These are phyloP conservation scores for Trichosporon faecale DNA, from an alignment of 1,284 basidiomycete species.

Conservation along the genomic window DNA sequence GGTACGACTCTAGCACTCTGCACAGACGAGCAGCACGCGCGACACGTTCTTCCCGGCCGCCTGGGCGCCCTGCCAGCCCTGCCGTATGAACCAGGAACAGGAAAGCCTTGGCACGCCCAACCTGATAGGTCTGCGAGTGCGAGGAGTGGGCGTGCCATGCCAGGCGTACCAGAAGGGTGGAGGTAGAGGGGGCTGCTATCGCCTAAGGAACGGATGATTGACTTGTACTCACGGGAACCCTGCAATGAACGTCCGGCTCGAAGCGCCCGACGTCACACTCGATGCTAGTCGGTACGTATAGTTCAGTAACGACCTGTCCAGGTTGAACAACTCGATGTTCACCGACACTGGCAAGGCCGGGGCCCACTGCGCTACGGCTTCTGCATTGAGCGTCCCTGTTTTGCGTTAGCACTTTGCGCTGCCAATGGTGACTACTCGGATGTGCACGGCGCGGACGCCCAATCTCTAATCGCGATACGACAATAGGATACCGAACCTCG, in stretches of 20 bases:
- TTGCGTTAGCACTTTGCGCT: not conserved
- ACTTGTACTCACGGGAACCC: conserved; percentile 1
- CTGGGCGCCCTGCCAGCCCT: not conserved
- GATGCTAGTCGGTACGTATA: conserved; percentile 2
- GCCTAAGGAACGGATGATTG: not conserved
- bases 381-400: conserved; percentile 6
- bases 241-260: conserved; percentile 1
- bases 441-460: not conserved
- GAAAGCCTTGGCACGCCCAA: not conserved
- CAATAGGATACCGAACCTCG: not conserved
- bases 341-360: not conserved
- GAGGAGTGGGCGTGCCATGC: not conserved
- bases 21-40: not conserved
- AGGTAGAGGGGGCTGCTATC: not conserved
- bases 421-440: not conserved
- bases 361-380: not conserved
- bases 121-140: not conserved
- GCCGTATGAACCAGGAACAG: not conserved
- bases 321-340: not conserved
- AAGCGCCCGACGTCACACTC: not conserved
- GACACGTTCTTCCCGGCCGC: not conserved
- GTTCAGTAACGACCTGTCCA: not conserved
- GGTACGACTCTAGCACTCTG: not conserved
- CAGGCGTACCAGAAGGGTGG: not conserved
- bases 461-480: not conserved